Evolutionary conservation across 306 rosid genomes (phyloP).

Genomic region (Sophora flavescens): DNA sequence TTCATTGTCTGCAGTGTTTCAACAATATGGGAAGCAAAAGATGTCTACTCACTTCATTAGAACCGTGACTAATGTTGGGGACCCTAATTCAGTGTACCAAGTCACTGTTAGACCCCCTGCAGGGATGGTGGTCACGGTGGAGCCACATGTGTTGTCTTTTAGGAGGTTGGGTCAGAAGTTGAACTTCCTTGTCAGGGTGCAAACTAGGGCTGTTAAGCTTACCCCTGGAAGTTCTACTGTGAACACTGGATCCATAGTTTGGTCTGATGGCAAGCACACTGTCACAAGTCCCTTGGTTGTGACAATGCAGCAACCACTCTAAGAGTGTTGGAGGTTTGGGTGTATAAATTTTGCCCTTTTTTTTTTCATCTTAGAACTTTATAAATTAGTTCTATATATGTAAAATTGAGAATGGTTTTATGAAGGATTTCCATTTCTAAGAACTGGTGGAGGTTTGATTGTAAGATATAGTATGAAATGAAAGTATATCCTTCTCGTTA

Average conservation of each 20-base stretch:
- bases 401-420: constrained; percentile 52
- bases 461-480: constrained; percentile 50
- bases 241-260: constrained; percentile 70
- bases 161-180: constrained; percentile 80
- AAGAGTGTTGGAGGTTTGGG: constrained; percentile 44
- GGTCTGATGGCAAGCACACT: constrained; percentile 84
- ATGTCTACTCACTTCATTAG: constrained; percentile 87
- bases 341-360: constrained; percentile 46
- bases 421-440: constrained; percentile 41
- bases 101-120: constrained; percentile 63
- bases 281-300: constrained; percentile 90
- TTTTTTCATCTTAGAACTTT: constrained; percentile 49
- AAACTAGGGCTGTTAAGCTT: constrained; percentile 68
- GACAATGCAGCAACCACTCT: constrained; percentile 89
- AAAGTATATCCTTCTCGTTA: constrained; percentile 42
- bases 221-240: constrained; percentile 74
- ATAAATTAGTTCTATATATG: constrained; percentile 46
- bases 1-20: constrained; percentile 75
- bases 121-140: constrained; percentile 68
- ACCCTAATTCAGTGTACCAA: constrained; percentile 68
- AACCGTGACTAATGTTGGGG: constrained; percentile 87
- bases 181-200: constrained; percentile 86
- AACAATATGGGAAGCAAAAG: constrained; percentile 78
- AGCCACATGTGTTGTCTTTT: constrained; percentile 73
- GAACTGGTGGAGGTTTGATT: constrained; percentile 60